Evolutionary conservation across 371 early-diverging fungal species (phyloP).

Genomic region (Mucor circinelloides): DNA sequence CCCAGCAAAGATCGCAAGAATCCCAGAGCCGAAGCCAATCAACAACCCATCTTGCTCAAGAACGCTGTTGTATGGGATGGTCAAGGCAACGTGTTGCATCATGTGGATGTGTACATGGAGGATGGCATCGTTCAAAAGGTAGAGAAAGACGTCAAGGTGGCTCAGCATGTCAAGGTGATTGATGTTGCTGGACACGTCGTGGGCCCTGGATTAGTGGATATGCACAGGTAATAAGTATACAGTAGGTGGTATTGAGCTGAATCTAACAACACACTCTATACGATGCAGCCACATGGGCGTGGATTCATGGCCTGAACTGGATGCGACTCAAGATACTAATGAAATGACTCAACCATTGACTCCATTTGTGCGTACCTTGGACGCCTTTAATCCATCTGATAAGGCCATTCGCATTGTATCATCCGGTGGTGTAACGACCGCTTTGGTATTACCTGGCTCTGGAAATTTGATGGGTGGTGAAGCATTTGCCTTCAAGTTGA

Average conservation of each 20-base stretch:
- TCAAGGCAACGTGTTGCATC: slow-evolving; percentile 43
- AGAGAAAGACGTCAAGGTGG: slow-evolving; percentile 26
- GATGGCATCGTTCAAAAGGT: slow-evolving; percentile 53
- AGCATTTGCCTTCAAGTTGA: slow-evolving; percentile 66
- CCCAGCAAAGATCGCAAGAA: slow-evolving; percentile 10
- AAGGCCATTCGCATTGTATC: slow-evolving; percentile 63
- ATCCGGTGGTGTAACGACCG: slow-evolving; percentile 79
- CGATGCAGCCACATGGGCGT: slow-evolving; percentile 60
- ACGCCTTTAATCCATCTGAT: slow-evolving; percentile 66
- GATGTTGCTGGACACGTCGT: slow-evolving; percentile 69
- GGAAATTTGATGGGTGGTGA: slow-evolving; percentile 82
- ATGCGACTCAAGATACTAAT: slow-evolving; percentile 63
- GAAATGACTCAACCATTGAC: slow-evolving; percentile 66
- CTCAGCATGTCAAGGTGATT: slow-evolving; percentile 40
- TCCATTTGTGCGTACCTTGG: slow-evolving; percentile 61
- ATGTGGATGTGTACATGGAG: slow-evolving; percentile 55
- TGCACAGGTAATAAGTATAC: slow-evolving; percentile 82
- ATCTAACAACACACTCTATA: background rate
- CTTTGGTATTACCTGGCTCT: slow-evolving; percentile 76
- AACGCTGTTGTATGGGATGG: slow-evolving; percentile 67
- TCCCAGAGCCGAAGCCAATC: slow-evolving; percentile 14
- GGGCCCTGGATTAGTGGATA: slow-evolving; percentile 78
- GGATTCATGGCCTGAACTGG: slow-evolving; percentile 63
- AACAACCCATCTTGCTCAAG: slow-evolving; percentile 40
- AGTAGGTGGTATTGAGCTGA: background rate